Evolutionary conservation across 805 yeast genomes (phyloP).

Genomic region (Nakazawaea wickerhamii): DNA sequence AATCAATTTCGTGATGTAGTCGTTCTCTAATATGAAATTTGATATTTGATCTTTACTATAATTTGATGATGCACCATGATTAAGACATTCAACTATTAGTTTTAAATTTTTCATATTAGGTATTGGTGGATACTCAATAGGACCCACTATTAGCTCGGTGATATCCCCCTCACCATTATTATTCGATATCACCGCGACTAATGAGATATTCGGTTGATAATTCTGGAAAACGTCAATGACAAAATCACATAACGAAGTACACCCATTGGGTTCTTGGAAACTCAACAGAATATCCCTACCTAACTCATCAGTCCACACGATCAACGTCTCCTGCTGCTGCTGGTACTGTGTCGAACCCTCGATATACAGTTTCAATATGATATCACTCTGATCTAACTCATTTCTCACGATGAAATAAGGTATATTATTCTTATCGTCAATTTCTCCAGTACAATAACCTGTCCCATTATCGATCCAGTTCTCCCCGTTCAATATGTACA

Average conservation of each 20-base stretch:
- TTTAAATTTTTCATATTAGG: slow-evolving; percentile 49
- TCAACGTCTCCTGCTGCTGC: slow-evolving; percentile 88
- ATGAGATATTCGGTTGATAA: slow-evolving; percentile 58
- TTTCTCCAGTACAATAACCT: slow-evolving; percentile 78
- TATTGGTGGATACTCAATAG: slow-evolving; percentile 60
- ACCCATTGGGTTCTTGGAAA: slow-evolving; percentile 89
- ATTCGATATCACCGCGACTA: slow-evolving; percentile 59
- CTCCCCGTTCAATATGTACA: slow-evolving; percentile 75
- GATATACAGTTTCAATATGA: slow-evolving; percentile 59
- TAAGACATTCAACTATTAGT: slow-evolving; percentile 50
- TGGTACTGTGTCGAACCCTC: slow-evolving; percentile 80
- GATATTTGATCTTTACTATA: slow-evolving; percentile 58
- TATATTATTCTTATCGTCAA: slow-evolving; percentile 27
- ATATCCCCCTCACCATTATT: slow-evolving; percentile 39
- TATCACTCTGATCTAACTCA: slow-evolving; percentile 55
- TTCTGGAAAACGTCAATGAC: slow-evolving; percentile 61
- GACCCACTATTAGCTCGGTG: slow-evolving; percentile 77
- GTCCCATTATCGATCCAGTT: slow-evolving; percentile 93
- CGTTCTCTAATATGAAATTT: slow-evolving; percentile 45
- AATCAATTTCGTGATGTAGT: slow-evolving; percentile 49
- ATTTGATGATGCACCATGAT: slow-evolving; percentile 55
- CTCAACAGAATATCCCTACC: slow-evolving; percentile 80
- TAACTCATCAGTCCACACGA: slow-evolving; percentile 83
- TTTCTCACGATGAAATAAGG: slow-evolving; percentile 70
- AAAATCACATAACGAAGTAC: slow-evolving; percentile 78